Evolutionary conservation across 306 rosid genomes (phyloP), one percentile per base, ranked within the genome.

Genomic region (Fragaria vesca): DNA sequence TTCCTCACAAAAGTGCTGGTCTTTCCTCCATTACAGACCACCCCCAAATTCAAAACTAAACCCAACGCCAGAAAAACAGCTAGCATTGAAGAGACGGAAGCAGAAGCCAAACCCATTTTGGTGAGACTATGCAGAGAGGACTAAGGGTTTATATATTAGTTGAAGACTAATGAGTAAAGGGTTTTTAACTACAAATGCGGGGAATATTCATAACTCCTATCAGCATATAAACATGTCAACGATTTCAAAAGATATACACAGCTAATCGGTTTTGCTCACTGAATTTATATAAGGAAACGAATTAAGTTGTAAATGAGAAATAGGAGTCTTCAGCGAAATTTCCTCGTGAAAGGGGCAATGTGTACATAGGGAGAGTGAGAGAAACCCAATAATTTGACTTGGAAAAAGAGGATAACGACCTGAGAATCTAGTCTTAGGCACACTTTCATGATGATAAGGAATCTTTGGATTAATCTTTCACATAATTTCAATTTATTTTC

Each of bases 1-100:
- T 85, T 87, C 79, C 91, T 88, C n/a, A 80, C 50, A 57, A 81
- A 88, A 61, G 30, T 1, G 28, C 91, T 83, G 12, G 86, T 90
- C 62, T 28, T 83, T 54, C 86, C 83, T n/a, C 82, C 84, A 55
- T 50, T 28, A 18, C 86, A 83, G 5, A 80, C 68, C 76, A 76
- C 74, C 15, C 68, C 80, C 3, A 52, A 60, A 67, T 38, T 79
- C 48, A 66, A 79, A 69, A 83, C 69, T 78, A 85, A 54, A 82
- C 77, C 81, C 77, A 75, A 45, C 9, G 78, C 82, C 60, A 45
- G 73, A 70, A 79, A 2, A 61, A 43, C 4, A 15, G 18, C 71
- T 21, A 73, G 34, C 67, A 38, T 58, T 18, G 79, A 77, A 46
- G 72, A 63, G 10, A 69, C 20, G 28, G 70, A 69, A 34, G 51